These are phyloP conservation scores for Pseudognaphalium luteoalbum DNA, from an alignment of 129 eudicot species.

Conservation along the genomic window DNA sequence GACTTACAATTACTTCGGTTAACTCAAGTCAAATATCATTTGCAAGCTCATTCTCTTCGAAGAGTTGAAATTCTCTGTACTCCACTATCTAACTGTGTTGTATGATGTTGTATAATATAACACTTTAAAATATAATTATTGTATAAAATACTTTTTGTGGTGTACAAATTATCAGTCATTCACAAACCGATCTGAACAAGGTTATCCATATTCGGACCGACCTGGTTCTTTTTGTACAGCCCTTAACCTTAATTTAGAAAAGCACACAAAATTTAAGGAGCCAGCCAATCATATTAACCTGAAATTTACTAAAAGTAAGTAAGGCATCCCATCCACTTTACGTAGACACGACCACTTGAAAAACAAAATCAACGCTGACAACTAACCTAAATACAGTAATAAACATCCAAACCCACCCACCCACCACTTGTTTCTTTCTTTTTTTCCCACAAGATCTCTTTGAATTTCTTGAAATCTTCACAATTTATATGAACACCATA, in stretches of 20 bases:
- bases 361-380: slow-evolving; percentile 31
- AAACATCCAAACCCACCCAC: slow-evolving; percentile 10
- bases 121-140: no score
- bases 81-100: no score
- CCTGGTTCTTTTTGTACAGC: background rate
- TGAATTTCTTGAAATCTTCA: background rate
- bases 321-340: slow-evolving; percentile 26
- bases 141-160: no score
- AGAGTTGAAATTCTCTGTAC: no score
- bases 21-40: background rate
- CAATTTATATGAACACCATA: background rate
- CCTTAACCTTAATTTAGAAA: background rate
- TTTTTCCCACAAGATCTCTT: slow-evolving; percentile 8
- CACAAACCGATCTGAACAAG: background rate
- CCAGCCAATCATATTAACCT: slow-evolving; percentile 16
- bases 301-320: slow-evolving; percentile 27
- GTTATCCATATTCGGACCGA: background rate
- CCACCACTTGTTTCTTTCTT: slow-evolving; percentile 1
- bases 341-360: slow-evolving; percentile 13
- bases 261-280: background rate
- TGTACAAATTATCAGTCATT: no score
- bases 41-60: background rate
- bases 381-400: slow-evolving; percentile 21
- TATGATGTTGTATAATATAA: no score
- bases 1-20: background rate